These are phyloP conservation scores for Cutaneotrichosporon sp. DNA, from an alignment of 1,284 basidiomycete species.

Conservation along the genomic window DNA sequence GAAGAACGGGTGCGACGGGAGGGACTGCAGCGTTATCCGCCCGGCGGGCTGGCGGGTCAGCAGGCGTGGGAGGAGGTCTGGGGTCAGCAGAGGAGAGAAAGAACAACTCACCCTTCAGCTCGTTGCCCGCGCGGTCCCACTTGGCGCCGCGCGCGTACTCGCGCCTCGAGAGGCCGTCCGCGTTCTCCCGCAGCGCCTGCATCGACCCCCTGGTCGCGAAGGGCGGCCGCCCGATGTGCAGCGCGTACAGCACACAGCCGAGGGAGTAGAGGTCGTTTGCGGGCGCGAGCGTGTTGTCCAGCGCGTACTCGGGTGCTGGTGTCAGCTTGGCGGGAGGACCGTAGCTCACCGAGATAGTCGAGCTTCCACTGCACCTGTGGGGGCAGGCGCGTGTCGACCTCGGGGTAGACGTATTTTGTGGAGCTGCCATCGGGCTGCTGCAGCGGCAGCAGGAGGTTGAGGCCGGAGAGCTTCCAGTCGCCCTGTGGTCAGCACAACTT, in stretches of 20 bases:
- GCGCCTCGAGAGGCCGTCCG: constrained; percentile 59
- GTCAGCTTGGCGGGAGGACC: background rate
- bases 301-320: constrained; percentile 87
- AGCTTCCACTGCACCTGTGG: constrained; percentile 86
- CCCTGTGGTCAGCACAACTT: constrained; percentile 67
- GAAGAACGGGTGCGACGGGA: constrained; percentile 86
- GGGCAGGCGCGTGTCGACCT: constrained; percentile 78
- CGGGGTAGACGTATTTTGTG: constrained; percentile 84
- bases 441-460: constrained; percentile 82
- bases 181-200: constrained; percentile 73
- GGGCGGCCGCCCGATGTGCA: constrained; percentile 83
- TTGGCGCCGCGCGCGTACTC: constrained; percentile 45
- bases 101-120: constrained; percentile 43
- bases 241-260: constrained; percentile 85
- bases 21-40: constrained; percentile 72
- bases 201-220: constrained; percentile 86
- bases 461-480: constrained; percentile 95
- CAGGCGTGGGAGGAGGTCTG: constrained; percentile 74
- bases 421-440: constrained; percentile 68
- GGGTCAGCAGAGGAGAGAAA: background rate
- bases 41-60: constrained; percentile 74
- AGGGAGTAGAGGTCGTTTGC: constrained; percentile 94
- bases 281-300: constrained; percentile 82
- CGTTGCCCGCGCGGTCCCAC: constrained; percentile 47
- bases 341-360: constrained; percentile 80